These are phyloP conservation scores for Penicillium olsonii DNA, from an alignment of 2,329 filamentous ascomycete species.

Conservation along the genomic window DNA sequence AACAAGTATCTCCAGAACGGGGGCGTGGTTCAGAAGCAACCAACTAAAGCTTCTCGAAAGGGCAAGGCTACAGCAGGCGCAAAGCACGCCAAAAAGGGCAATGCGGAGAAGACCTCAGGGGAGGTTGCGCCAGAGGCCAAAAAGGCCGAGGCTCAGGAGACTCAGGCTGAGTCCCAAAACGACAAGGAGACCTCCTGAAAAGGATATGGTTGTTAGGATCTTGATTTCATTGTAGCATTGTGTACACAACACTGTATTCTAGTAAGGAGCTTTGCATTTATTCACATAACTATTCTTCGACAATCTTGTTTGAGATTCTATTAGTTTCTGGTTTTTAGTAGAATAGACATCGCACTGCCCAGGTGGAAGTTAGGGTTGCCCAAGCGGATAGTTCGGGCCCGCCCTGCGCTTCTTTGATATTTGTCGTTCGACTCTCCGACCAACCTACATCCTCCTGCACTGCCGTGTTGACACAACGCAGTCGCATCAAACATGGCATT, in stretches of 20 bases:
- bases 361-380: constrained; percentile 1
- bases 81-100: neutral
- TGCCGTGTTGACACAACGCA: constrained; percentile 18
- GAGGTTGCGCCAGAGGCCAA: constrained; percentile 1
- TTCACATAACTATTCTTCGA: constrained; percentile 8
- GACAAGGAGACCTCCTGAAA: constrained; percentile 12
- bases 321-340: neutral
- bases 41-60: neutral
- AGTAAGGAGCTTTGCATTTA: constrained; percentile 22
- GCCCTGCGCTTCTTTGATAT: constrained; percentile 17
- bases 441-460: constrained; percentile 15
- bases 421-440: constrained; percentile 17
- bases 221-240: constrained; percentile 22
- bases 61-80: too few relatives aligned
- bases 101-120: too few relatives aligned
- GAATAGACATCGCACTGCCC: neutral
- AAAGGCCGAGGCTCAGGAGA: constrained; percentile 2
- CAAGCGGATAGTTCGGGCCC: constrained; percentile 11
- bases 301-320: neutral
- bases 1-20: constrained; percentile 34
- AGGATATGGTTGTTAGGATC: neutral
- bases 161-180: constrained; percentile 3
- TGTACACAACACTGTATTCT: constrained; percentile 32
- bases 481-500: constrained; percentile 39
- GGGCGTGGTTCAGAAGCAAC: constrained; percentile 14